Evolutionary conservation across 2,329 filamentous ascomycete genomes (phyloP), one percentile per base, ranked within the genome.

Genomic region (Sclerotinia minor): DNA sequence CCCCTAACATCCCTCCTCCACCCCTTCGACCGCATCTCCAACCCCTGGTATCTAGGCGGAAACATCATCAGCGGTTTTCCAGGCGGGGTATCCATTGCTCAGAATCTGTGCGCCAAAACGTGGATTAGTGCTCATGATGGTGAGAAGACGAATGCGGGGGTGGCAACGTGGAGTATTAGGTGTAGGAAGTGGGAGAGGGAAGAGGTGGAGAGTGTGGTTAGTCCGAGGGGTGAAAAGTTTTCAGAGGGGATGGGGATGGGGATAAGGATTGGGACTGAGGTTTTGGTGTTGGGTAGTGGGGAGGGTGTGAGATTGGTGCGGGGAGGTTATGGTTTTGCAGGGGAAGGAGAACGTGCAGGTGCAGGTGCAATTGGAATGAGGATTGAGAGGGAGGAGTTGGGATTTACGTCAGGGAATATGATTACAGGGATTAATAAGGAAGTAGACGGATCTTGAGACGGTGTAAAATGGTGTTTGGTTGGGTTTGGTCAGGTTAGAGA

Each of bases 81-180:
- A 0, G 81, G 83, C 15, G 88, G 88, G 0, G 75, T 83, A 35
- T 82, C 86, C 67, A 84, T 87, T 35, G 86, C 86, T 2, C 77
- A 80, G 49, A 81, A 80, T 26, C 76, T 88, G 0, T 81, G 81
- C 17, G 85, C 85, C 5, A 80, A 80, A 67, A 79, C 81, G 1
- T 90, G 88, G 88, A 81, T 90, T 26, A 83, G 83, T 67, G 83
- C 86, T 0, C 87, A 88, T 70, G 87, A 89, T 72, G 85, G 83
- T 6, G 82, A 85, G 38, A 89, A 88, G 73, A 80, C 84, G 47
- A 81, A 83, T 35, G 79, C 78, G 4, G 87, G 86, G 0, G 73
- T 85, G 61, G 82, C 81, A 3, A 84, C 82, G 5, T 81, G 77
- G 52, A 80, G 83, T 74, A 79, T 87, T 5, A 81, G 80, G 69